A percentile compares a stretch with the other conserved stretches of the same genome.
phyloP scores from a whole-genome alignment of 768 basidiomycete species.

The Nevesoporus exiguus region DNA sequence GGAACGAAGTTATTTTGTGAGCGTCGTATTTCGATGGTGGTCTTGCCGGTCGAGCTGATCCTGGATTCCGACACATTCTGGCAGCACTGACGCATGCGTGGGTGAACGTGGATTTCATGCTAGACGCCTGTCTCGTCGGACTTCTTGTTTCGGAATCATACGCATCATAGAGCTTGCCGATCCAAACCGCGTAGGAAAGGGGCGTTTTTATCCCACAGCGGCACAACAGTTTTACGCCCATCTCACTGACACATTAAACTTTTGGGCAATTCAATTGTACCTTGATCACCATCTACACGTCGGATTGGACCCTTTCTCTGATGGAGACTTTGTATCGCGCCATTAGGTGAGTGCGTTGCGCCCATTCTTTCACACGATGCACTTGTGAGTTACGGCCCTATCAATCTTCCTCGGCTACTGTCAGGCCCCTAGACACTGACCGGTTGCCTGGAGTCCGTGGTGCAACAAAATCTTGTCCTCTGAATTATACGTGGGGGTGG shows the following conservation, averaged over 20 bases:
- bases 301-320: neutral
- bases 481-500: no score
- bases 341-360: neutral
- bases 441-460: neutral
- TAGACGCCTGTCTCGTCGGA: conserved; percentile 90
- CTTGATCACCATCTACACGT: no score
- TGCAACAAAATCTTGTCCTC: no score
- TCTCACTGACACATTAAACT: neutral
- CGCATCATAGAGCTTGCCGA: conserved; percentile 25
- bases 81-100: conserved; percentile 92
- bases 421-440: no score
- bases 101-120: conserved; percentile 96
- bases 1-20: conserved; percentile 92
- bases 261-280: neutral
- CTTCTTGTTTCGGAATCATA: conserved; percentile 75
- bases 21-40: conserved; percentile 21
- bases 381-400: neutral
- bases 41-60: conserved; percentile 2
- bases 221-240: neutral
- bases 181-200: neutral
- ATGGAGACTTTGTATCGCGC: no score
- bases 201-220: conserved; percentile 6
- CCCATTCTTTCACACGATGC: neutral
- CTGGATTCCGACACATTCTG: neutral
- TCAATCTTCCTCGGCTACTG: no score